Conservation (phyloP, 2,329 filamentous ascomycete genomes). For the Cercospora berteroae region DNA sequence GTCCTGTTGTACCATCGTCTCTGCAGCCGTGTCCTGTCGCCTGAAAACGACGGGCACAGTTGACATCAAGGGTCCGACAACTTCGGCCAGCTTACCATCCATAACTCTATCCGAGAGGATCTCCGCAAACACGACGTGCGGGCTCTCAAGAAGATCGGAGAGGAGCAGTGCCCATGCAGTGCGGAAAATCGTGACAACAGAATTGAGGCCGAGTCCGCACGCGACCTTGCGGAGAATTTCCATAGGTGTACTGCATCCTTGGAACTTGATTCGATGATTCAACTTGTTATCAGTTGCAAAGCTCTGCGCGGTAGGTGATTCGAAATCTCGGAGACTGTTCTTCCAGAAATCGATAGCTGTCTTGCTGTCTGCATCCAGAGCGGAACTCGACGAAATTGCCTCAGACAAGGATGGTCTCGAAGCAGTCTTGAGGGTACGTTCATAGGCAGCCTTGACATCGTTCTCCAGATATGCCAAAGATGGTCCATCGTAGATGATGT, state of each 20-base stretch:
- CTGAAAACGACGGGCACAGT: conserved; percentile 15
- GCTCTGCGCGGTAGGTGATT: conserved; percentile 8
- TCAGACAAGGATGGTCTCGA: conserved; percentile 10
- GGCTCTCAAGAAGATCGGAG: conserved; percentile 16
- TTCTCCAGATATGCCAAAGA: conserved; percentile 7
- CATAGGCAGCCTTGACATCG: conserved; percentile 12
- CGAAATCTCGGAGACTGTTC: conserved; percentile 10
- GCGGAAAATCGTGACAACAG: conserved; percentile 16
- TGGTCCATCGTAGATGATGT: conserved; percentile 19
- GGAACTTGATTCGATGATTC: conserved; percentile 13
- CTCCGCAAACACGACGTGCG: conserved; percentile 16
- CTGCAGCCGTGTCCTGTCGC: conserved; percentile 1
- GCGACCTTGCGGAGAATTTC: conserved; percentile 7
- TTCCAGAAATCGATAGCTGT: conserved; percentile 15
- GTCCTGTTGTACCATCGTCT: conserved; percentile 14
- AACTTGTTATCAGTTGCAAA: conserved; percentile 6
- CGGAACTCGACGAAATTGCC: conserved; percentile 11
- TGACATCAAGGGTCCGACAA: conserved; percentile 17
- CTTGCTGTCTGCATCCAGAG: conserved; percentile 14
- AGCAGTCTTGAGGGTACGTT: background rate
- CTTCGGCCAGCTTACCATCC: conserved; percentile 13
- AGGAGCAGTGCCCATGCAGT: conserved; percentile 18
- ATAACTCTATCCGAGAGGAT: conserved; percentile 18
- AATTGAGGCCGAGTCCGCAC: conserved; percentile 5
- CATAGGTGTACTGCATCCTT: conserved; percentile 7